Evolutionary conservation across 176 grass and related monocot genomes (phyloP), one percentile per base, ranked within the genome.

Genomic region (Pontederia crassipes): DNA sequence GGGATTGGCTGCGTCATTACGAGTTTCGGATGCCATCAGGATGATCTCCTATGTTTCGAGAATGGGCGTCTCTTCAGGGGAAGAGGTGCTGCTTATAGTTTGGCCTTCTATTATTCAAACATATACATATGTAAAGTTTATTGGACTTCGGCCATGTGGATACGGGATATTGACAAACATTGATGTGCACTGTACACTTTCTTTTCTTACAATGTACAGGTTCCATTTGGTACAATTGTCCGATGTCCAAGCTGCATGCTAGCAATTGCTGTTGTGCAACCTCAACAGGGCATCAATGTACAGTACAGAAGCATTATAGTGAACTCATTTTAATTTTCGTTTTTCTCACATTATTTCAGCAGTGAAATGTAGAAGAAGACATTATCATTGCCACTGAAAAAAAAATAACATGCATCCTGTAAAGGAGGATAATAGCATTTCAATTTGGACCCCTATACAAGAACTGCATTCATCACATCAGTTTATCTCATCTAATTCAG

Each of bases 201-300:
- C 32, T 40, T 40, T 2, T 40, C 32, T 65, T 47, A 61, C 12
- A 52, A 65, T 40, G 55, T 68, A n/a, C 76, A 97, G 92, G 81
- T 97, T 12, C 72, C 75, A 51, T 97, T 97, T 71, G 92, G 92
- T 47, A 49, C 73, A 60, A 70, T 87, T 80, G 55, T 97, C 62
- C 67, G 65, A 62, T 97, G 92, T 72, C 92, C 92, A 51, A 85
- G 56, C 54, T 97, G 92, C 65, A 97, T 88, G 86, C 54, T 88
- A 80, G 92, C 92, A 49, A 78, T 91, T 78, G 73, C 92, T 70
- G 87, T 97, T 53, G 76, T 68, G 29, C 92, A 97, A 52, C 92
- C 92, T 80, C 92, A 97, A 66, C 67, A 97, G 64, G 92, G 92
- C 68, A 76, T 67, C 80, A 87, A 91, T 70, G 92, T 97, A 79